Percentiles rank a stretch among this genome's conserved stretches.
These are phyloP conservation scores for Pestalotiopsis sp. DNA, from an alignment of 2,329 filamentous ascomycete species.

Conservation along the genomic window DNA sequence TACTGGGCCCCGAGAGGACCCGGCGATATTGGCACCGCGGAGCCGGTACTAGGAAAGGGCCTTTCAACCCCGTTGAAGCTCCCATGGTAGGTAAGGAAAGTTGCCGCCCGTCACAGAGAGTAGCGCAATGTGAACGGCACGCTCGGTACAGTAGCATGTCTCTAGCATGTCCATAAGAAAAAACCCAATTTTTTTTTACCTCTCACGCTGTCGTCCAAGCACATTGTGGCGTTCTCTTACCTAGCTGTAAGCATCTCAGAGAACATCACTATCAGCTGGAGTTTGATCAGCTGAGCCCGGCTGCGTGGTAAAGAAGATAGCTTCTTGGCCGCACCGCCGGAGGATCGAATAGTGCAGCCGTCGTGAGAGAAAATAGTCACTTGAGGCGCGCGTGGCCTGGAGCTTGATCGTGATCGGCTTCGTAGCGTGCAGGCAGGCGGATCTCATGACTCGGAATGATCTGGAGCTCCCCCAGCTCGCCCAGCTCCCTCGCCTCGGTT, in stretches of 20 bases:
- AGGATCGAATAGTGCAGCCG: background rate
- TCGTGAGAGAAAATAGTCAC: background rate
- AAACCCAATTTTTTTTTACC: background rate
- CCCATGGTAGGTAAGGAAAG: slow-evolving; percentile 15
- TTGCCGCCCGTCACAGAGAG: background rate
- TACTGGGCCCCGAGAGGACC: slow-evolving; percentile 75
- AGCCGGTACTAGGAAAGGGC: slow-evolving; percentile 15
- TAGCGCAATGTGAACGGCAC: background rate
- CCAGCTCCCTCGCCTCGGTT: background rate
- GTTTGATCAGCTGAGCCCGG: background rate
- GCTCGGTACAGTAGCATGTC: background rate
- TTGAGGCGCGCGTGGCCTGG: background rate
- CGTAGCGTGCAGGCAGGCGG: background rate
- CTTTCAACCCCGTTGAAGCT: slow-evolving; percentile 17
- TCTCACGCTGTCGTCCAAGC: background rate
- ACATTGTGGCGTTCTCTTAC: background rate
- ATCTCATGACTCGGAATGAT: background rate
- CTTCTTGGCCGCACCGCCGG: background rate
- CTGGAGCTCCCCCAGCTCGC: background rate
- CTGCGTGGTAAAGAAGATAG: background rate
- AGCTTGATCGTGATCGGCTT: background rate
- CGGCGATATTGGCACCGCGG: slow-evolving; percentile 27
- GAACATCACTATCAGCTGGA: background rate
- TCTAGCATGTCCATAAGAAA: background rate
- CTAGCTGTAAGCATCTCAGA: background rate